Evolutionary conservation across 495 filamentous ascomycete species (phyloP), one percentile per base, ranked within the genome.

Genomic region (Xylaria longipes): DNA sequence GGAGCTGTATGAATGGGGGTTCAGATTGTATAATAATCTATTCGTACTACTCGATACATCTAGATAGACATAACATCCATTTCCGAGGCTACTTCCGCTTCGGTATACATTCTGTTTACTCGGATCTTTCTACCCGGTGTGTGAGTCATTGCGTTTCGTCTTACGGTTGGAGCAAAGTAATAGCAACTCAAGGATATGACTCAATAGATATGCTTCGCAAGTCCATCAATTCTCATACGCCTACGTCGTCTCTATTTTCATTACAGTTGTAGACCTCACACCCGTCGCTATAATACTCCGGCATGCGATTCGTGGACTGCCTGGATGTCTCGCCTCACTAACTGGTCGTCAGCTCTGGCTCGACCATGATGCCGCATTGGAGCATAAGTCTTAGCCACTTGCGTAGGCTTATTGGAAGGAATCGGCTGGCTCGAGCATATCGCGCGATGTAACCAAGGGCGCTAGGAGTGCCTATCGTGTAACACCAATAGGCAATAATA

Each of bases 91-190:
- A 60, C 22, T 37, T 33, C 33, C 20, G 57, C 17, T 33, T n/a
- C 11, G 57, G 17, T n/a, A 33, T 35, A 33, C 31, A 35, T 20
- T n/a, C 0, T n/a, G 17, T 6, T 33, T 58, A 7, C 56, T 22
- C 46, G 31, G 17, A 6, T n/a, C 29, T 6, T 58, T 8, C 15
- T 58, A 4, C 29, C 37, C 60, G 60, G 35, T 5, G 37, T 15
- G 60, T 62, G 60, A 62, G 37, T 62, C 60, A 62, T 43, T 62
- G 37, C n/a, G n/a, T 17, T 43, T 41, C 60, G 11, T 41, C 37
- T 22, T 27, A 41, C 37, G 37, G 60, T 9, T 25, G 33, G 12
- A 15, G 22, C 3, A 5, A 31, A 22, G 3, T 7, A 9, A 46
- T 29, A 64, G 14, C 41, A 31, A 64, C 22, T 33, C 5, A n/a